Evolutionary conservation across 2,329 filamentous ascomycete genomes (phyloP), one percentile per base, ranked within the genome.

Genomic region (Cytospora chrysosperma): DNA sequence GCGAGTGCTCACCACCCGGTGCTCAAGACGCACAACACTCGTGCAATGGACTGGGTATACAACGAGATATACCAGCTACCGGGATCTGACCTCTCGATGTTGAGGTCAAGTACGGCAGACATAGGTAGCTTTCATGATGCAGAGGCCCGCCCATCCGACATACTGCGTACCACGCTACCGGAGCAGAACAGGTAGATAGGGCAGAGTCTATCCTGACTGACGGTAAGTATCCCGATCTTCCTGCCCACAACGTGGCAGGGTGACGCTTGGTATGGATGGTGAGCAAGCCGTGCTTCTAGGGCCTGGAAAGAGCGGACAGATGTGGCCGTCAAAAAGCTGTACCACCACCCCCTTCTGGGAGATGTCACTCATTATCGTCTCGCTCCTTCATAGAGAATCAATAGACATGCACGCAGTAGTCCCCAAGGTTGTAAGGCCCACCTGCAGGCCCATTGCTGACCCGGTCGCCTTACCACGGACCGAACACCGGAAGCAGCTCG

Each of bases 151-250:
- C 59, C 37, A 43, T n/a, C 27, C 49, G 51, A 32, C 32, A 37
- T 32, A 55, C 40, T 55, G 51, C 51, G 51, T 55, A 55, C 55
- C 59, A 61, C 51, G 59, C 59, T 51, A 61, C 51, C 47, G 40
- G 54, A 55, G 37, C 30, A 40, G 59, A 21, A 47, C 40, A 3
- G 19, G 40, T 47, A n/a, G 40, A 47, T 13, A 47, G 40, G 40
- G 19, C 19, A 47, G n/a, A 47, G 24, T 2, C 8, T 21, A 1
- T 21, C 13, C 9, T 21, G n/a, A 4, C 9, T 21, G n/a, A 4
- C 9, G 40, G 3, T 24, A 9, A 47, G 40, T 47, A 47, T 47
- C 40, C 17, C 24, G 40, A 47, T 47, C n/a, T 8, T 47, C 40
- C 40, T 47, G n/a, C n/a, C 24, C 40, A 47, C 40, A 21, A 47